These are phyloP conservation scores for Colletotrichum musae DNA, from an alignment of 2,329 filamentous ascomycete species.

Conservation along the genomic window DNA sequence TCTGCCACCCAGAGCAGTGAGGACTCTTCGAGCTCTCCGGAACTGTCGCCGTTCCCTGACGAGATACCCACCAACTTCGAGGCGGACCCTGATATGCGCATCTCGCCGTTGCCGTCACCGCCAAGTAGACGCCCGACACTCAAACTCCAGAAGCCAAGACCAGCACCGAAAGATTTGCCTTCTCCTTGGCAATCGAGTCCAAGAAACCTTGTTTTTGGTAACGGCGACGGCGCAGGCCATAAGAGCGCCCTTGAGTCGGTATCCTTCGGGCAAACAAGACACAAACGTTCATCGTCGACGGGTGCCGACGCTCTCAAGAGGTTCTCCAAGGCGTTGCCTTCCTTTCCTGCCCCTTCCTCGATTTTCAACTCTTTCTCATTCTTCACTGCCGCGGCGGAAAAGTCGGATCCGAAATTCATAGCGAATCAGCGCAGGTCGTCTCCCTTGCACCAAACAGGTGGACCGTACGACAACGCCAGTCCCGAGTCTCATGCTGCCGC, in stretches of 20 bases:
- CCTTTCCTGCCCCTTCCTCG: constrained; percentile 51
- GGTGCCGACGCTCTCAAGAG: constrained; percentile 71
- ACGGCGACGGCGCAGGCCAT: constrained; percentile 45
- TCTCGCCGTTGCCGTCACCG: constrained; percentile 20
- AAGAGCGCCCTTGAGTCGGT: constrained; percentile 59
- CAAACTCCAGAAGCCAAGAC: constrained; percentile 34
- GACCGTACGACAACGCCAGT: constrained; percentile 26
- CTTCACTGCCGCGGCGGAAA: constrained; percentile 40
- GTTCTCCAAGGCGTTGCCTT: constrained; percentile 70
- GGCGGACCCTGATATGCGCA: constrained; percentile 30
- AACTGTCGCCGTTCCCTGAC: constrained; percentile 38
- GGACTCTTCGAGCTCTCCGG: constrained; percentile 38
- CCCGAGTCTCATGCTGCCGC: constrained; percentile 17
- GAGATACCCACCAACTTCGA: constrained; percentile 38
- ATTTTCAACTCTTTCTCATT: constrained; percentile 41
- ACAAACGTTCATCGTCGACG: constrained; percentile 67
- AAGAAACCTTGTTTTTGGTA: constrained; percentile 53
- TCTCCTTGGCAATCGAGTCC: constrained; percentile 60
- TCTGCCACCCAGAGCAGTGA: constrained; percentile 28
- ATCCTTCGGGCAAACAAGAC: constrained; percentile 62
- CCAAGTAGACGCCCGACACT: constrained; percentile 27
- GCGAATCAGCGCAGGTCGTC: constrained; percentile 9
- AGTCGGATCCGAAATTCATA: constrained; percentile 16
- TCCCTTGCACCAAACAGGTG: constrained; percentile 9
- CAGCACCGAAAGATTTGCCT: constrained; percentile 42